phyloP scores from a whole-genome alignment of 2,329 filamentous ascomycete species.

The Pseudogymnoascus sp. region DNA sequence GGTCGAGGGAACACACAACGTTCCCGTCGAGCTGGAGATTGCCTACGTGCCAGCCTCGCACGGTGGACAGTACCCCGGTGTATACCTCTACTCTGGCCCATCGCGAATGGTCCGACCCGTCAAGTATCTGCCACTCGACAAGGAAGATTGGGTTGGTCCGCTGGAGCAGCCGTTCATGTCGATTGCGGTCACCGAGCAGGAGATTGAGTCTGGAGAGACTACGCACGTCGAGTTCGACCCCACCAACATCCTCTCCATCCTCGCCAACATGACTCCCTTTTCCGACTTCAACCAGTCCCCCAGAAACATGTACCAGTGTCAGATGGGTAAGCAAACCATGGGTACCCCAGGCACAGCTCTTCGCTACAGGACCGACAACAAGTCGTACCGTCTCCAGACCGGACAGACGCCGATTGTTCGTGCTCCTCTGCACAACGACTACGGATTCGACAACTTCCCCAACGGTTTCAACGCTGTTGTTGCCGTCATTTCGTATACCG shows the following conservation, averaged over 20 bases:
- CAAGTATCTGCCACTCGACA: conserved; percentile 82
- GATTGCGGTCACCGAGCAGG: conserved; percentile 82
- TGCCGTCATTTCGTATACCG: conserved; percentile 96
- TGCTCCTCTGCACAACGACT: conserved; percentile 87
- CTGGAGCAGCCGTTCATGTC: conserved; percentile 98
- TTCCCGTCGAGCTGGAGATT: conserved; percentile 81
- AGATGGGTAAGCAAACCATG: conserved; percentile 99
- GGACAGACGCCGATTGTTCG: conserved; percentile 93
- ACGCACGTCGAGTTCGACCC: conserved; percentile 92
- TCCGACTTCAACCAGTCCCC: conserved; percentile 98
- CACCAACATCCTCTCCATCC: conserved; percentile 93
- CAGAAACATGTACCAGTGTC: conserved; percentile 98
- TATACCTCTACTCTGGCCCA: conserved; percentile 85
- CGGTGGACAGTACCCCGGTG: conserved; percentile 89
- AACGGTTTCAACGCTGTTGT: conserved; percentile 94
- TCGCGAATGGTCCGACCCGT: conserved; percentile 85
- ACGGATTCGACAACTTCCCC: conserved; percentile 96
- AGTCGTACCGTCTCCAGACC: conserved; percentile 88
- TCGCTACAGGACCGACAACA: conserved; percentile 90
- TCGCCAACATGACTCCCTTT: conserved; percentile 98
- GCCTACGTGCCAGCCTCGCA: conserved; percentile 83
- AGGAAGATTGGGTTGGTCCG: conserved; percentile 81
- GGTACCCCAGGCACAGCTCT: conserved; percentile 85
- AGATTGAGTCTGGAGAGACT: conserved; percentile 79
- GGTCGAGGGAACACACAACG: conserved; percentile 72